Conservation (phyloP, 192 early-diverging fungal genomes). For the Chytriomyces sp. region DNA sequence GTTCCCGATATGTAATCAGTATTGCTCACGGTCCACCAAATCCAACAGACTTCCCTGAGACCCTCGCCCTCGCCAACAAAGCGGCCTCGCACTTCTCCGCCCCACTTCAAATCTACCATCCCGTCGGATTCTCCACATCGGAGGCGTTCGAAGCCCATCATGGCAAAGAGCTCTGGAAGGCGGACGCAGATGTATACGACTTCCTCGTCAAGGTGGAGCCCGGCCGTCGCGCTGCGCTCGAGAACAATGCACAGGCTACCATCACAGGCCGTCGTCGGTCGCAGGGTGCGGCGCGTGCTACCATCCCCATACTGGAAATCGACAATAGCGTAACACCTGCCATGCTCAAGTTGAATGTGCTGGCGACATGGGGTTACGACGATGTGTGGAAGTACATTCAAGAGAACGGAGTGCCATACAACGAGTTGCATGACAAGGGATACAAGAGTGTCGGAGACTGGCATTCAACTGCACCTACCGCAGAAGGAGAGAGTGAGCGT, state of each 20-base stretch:
- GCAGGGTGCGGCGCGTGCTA: conserved; percentile 81
- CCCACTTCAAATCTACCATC: conserved; percentile 74
- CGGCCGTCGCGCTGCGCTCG: conserved; percentile 79
- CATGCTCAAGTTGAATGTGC: conserved; percentile 88
- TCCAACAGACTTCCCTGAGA: conserved; percentile 85
- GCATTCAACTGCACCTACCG: conserved; percentile 81
- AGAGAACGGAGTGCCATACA: conserved; percentile 88
- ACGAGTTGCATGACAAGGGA: conserved; percentile 82
- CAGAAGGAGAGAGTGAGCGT: conserved; percentile 73
- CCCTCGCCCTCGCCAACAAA: conserved; percentile 73
- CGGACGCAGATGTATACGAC: conserved; percentile 72
- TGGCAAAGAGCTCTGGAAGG: conserved; percentile 84
- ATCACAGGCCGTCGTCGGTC: conserved; percentile 85
- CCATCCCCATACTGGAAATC: conserved; percentile 78
- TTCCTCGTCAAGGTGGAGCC: conserved; percentile 95
- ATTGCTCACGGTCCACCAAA: not conserved
- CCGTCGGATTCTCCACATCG: conserved; percentile 58
- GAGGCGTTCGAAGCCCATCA: conserved; percentile 71
- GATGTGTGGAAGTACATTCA: conserved; percentile 85
- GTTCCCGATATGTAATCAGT: not conserved
- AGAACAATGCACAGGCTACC: conserved; percentile 72
- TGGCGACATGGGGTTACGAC: conserved; percentile 89
- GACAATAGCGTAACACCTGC: conserved; percentile 67
- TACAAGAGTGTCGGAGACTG: conserved; percentile 93
- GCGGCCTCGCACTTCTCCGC: conserved; percentile 70